Percentiles rank a stretch among this genome's conserved stretches.
These are phyloP conservation scores for Nothophytophthora sp. DNA, from an alignment of 352 stramenopile genomes.

Conservation along the genomic window DNA sequence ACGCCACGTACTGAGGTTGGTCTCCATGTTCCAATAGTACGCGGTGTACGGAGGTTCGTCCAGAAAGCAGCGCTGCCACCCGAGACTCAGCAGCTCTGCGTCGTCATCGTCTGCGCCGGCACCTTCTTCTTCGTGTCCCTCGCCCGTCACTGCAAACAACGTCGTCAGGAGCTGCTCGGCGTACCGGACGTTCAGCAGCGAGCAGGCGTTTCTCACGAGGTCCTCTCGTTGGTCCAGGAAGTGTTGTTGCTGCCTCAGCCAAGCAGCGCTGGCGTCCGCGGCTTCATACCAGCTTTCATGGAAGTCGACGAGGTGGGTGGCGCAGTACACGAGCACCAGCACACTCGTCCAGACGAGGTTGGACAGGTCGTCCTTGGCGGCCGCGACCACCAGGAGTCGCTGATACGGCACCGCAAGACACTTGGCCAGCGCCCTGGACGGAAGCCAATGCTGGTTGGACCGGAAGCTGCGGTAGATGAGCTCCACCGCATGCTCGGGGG, in stretches of 20 bases:
- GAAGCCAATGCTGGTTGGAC: slow-evolving; percentile 34
- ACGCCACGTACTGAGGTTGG: slow-evolving; percentile 55
- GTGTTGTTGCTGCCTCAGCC: slow-evolving; percentile 49
- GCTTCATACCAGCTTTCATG: slow-evolving; percentile 60
- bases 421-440: slow-evolving; percentile 45
- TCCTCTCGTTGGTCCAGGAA: slow-evolving; percentile 55
- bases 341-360: slow-evolving; percentile 60
- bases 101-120: slow-evolving; percentile 16
- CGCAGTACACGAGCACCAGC: slow-evolving; percentile 45
- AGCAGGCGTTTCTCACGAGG: slow-evolving; percentile 47
- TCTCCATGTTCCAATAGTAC: slow-evolving; percentile 70
- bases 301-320: slow-evolving; percentile 38
- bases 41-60: slow-evolving; percentile 58
- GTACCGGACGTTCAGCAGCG: slow-evolving; percentile 33
- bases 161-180: slow-evolving; percentile 32
- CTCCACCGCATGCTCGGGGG: slow-evolving; percentile 32
- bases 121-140: slow-evolving; percentile 23
- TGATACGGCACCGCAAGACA: slow-evolving; percentile 38
- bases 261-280: slow-evolving; percentile 28
- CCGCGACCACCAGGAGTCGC: slow-evolving; percentile 32
- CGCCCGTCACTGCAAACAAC: slow-evolving; percentile 39
- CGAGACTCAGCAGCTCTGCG: slow-evolving; percentile 33
- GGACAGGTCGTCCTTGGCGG: slow-evolving; percentile 43
- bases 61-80: slow-evolving; percentile 55
- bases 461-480: slow-evolving; percentile 40